Base-by-base conservation (phyloP, 2,329 filamentous ascomycete species). In the Epicoccum sorghinum region DNA sequence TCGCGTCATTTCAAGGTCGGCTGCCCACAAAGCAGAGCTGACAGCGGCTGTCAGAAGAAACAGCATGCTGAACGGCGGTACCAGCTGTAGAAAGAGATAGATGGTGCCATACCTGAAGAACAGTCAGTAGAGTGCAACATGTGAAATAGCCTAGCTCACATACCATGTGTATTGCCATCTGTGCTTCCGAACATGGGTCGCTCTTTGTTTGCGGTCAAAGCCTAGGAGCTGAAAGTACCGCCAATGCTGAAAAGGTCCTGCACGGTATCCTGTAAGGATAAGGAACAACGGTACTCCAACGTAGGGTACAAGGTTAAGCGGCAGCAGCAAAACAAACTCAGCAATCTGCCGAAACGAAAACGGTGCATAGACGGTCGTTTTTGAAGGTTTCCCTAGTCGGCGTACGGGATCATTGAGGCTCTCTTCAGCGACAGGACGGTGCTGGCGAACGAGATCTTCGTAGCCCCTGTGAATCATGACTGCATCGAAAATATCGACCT, bases 341-440 rank as follows among this genome's bases (percentile, higher is more conserved):
- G 90, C 71, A 52, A 96, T 95, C 74, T 97, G 93, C n/a, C 90
- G 85, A 48, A 96, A 79, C 50, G 90, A 96, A 81, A 96, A 97
- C 0, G 93, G 93, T 7, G 89, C 87, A 75, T 95, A 97, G 14
- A 91, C 82, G 0, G 91, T 90, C 1, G 86, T 81, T 22, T 79
- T 85, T 0, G 88, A 92, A 0, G 92, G 91, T 61, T 91, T 92
- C 25, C 93, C 93, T 0, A 98, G 85, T 75, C 88, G 88, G 70
- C 88, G 88, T 43, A 95, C 86, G 0, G 91, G 84, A 65, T 88
- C 86, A 42, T 88, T 85, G 47, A 71, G 29, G 1, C 86, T 86
- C 56, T 93, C 87, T 85, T 87, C 66, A 87, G 80, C 55, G 77
- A 74, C 90, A 78, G 62, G 89, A 82, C 74, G 67, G 40, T 66